phyloP scores from a whole-genome alignment of 2,329 filamentous ascomycete genomes.

The Fusarium nisikadoi region DNA sequence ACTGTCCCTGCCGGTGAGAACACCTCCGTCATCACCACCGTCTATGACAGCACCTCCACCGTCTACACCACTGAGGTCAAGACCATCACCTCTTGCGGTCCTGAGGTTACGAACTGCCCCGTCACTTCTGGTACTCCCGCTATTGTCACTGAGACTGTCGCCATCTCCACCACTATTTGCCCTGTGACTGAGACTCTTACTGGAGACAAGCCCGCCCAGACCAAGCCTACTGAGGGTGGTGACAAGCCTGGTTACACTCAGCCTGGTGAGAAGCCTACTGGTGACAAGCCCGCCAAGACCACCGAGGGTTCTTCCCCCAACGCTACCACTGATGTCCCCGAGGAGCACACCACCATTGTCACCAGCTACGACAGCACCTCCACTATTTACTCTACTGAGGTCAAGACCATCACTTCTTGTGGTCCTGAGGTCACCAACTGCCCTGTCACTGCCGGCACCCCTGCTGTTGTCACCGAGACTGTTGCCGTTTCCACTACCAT shows the following conservation, averaged over 20 bases:
- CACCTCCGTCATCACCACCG: slow-evolving; percentile 46
- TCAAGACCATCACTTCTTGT: slow-evolving; percentile 35
- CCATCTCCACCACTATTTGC: slow-evolving; percentile 70
- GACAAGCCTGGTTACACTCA: slow-evolving; percentile 9
- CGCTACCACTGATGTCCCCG: slow-evolving; percentile 42
- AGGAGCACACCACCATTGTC: slow-evolving; percentile 30
- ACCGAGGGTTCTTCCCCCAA: slow-evolving; percentile 33
- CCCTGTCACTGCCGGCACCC: slow-evolving; percentile 51
- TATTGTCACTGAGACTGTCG: slow-evolving; percentile 64
- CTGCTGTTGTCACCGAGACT: slow-evolving; percentile 42
- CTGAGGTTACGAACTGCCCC: slow-evolving; percentile 62
- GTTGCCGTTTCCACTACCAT: slow-evolving; percentile 37
- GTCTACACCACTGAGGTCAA: slow-evolving; percentile 61
- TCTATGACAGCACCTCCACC: slow-evolving; percentile 59
- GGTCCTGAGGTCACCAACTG: slow-evolving; percentile 57
- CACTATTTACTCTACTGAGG: slow-evolving; percentile 25
- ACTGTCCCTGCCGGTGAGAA: slow-evolving; percentile 23
- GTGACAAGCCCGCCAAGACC: slow-evolving; percentile 26
- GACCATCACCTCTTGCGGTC: slow-evolving; percentile 63
- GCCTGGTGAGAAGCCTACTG: slow-evolving; percentile 27
- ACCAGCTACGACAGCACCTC: slow-evolving; percentile 28
- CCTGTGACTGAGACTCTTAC: slow-evolving; percentile 64
- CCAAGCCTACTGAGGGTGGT: slow-evolving; percentile 17
- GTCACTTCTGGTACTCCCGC: slow-evolving; percentile 56
- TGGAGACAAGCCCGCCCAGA: slow-evolving; percentile 21